phyloP scores from a whole-genome alignment of 208 protist species.

The Wallacemonas rigidus region DNA sequence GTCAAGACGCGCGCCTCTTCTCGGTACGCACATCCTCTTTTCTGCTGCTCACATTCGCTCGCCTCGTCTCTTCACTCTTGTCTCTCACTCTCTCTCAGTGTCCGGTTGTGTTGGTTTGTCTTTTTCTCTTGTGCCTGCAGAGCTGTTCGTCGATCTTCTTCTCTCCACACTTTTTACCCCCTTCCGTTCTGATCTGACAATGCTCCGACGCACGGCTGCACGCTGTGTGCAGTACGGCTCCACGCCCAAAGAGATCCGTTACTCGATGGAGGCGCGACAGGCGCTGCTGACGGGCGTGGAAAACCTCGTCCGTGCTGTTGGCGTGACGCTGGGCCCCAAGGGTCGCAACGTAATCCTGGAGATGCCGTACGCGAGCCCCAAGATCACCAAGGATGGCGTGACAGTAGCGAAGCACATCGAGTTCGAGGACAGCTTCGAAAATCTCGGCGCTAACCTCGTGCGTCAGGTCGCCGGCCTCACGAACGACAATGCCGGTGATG shows the following conservation, averaged over 20 bases:
- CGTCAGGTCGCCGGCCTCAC: slow-evolving; percentile 96
- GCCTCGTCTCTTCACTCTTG: neutral
- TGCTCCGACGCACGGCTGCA: slow-evolving; percentile 43
- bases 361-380: slow-evolving; percentile 97
- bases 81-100: neutral
- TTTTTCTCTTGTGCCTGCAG: no score
- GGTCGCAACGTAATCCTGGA: slow-evolving; percentile 99
- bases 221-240: slow-evolving; percentile 76
- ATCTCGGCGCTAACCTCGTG: slow-evolving; percentile 98
- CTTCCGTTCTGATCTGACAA: slow-evolving; percentile 11
- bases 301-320: slow-evolving; percentile 96
- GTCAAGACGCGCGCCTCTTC: no score
- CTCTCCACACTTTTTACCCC: no score
- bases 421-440: slow-evolving; percentile 98
- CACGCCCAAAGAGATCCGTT: slow-evolving; percentile 97
- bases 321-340: slow-evolving; percentile 98
- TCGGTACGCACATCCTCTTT: no score
- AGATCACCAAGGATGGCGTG: slow-evolving; percentile 99
- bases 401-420: slow-evolving; percentile 99
- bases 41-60: neutral
- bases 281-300: slow-evolving; percentile 96
- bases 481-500: slow-evolving; percentile 98
- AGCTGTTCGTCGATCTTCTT: no score
- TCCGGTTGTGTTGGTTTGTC: no score
- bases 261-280: slow-evolving; percentile 93